phyloP scores from a whole-genome alignment of 495 filamentous ascomycete species.

The Daldinia childiae region DNA sequence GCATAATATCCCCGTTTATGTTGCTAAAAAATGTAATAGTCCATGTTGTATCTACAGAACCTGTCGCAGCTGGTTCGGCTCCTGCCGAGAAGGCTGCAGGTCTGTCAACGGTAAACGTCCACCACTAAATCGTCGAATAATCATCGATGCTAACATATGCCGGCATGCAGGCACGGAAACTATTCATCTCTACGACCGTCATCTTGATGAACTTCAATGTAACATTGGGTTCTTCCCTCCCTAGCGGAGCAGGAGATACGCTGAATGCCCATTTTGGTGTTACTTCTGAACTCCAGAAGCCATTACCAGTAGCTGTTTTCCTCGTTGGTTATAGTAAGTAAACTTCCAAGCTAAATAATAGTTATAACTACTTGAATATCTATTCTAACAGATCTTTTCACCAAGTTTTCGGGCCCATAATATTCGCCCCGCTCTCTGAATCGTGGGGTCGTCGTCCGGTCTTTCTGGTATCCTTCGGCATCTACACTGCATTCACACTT shows the following conservation, averaged over 20 bases:
- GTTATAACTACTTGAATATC: not conserved
- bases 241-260: slow-evolving; percentile 12
- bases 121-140: not conserved
- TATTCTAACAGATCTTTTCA: not conserved
- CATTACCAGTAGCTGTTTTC: slow-evolving; percentile 54
- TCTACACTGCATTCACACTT: slow-evolving; percentile 77
- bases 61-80: not conserved
- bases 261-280: not conserved
- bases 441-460: slow-evolving; percentile 79
- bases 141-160: not conserved
- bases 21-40: not conserved
- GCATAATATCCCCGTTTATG: not conserved
- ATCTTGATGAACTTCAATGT: slow-evolving; percentile 1
- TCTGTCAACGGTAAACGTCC: not conserved
- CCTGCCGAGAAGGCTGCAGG: not conserved
- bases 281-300: not conserved
- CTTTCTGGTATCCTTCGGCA: slow-evolving; percentile 69
- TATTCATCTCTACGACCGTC: not conserved
- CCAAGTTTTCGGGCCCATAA: slow-evolving; percentile 55
- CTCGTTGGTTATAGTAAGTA: slow-evolving; percentile 60
- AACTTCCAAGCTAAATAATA: not conserved
- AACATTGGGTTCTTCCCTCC: slow-evolving; percentile 20
- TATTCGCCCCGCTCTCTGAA: slow-evolving; percentile 60
- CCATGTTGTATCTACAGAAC: slow-evolving; percentile 2
- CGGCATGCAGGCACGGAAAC: not conserved